phyloP scores from a whole-genome alignment of 192 early-diverging fungal species.

The Backusella circina region DNA sequence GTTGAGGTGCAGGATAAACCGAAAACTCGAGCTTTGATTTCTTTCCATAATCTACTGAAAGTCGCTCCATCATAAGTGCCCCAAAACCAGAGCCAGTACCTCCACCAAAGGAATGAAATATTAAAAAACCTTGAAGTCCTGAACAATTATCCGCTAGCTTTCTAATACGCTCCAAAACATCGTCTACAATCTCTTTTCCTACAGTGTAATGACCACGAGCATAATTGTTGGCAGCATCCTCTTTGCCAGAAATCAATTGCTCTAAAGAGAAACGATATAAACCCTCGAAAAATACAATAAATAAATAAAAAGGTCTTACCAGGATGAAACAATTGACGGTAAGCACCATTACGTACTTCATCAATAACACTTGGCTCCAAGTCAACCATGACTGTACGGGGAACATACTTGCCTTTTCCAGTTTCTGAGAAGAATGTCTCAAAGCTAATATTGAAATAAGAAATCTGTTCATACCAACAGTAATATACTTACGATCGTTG shows the following conservation, averaged over 20 bases:
- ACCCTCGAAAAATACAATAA: neutral
- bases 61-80: constrained; percentile 38
- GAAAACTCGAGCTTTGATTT: constrained; percentile 68
- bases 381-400: constrained; percentile 98
- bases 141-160: constrained; percentile 97
- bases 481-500: constrained; percentile 16
- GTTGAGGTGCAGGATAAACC: constrained; percentile 98
- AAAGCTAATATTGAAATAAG: constrained; percentile 39
- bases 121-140: constrained; percentile 97
- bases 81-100: constrained; percentile 85
- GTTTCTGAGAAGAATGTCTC: constrained; percentile 99
- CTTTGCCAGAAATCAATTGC: constrained; percentile 99
- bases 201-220: constrained; percentile 99
- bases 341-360: constrained; percentile 97
- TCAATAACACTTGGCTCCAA: constrained; percentile 95
- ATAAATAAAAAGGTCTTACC: constrained; percentile 3
- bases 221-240: constrained; percentile 99
- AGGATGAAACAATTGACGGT: constrained; percentile 76
- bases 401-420: constrained; percentile 97
- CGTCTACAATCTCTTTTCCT: constrained; percentile 97
- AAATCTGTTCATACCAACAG: neutral
- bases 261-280: constrained; percentile 37
- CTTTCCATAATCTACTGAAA: constrained; percentile 41
- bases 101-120: constrained; percentile 99
- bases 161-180: constrained; percentile 93